These are phyloP conservation scores for Hemileccinum rubropunctum DNA, from an alignment of 768 basidiomycete species.

Conservation along the genomic window DNA sequence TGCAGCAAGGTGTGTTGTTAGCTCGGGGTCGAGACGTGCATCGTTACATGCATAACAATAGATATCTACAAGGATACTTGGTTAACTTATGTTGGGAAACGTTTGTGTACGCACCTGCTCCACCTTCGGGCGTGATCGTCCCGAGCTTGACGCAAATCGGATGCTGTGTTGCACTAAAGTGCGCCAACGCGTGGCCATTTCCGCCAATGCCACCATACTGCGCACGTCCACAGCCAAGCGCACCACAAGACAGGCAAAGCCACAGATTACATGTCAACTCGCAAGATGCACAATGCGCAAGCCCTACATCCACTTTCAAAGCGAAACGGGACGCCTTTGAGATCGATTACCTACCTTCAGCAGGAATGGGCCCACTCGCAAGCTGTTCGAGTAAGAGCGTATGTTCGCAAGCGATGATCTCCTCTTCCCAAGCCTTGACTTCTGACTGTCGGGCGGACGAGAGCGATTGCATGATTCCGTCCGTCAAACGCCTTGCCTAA, in stretches of 20 bases:
- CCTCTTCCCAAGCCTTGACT: slow-evolving; percentile 98
- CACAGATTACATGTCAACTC: slow-evolving; percentile 90
- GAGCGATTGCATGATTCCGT: slow-evolving; percentile 73
- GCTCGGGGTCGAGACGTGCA: slow-evolving; percentile 69
- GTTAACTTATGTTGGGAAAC: neutral
- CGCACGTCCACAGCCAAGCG: slow-evolving; percentile 83
- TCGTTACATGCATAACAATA: slow-evolving; percentile 95
- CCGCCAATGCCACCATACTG: slow-evolving; percentile 82
- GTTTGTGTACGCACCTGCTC: slow-evolving; percentile 59
- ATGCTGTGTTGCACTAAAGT: slow-evolving; percentile 72
- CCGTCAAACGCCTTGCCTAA: slow-evolving; percentile 55
- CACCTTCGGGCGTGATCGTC: slow-evolving; percentile 94
- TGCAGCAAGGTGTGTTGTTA: slow-evolving; percentile 66
- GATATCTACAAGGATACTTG: slow-evolving; percentile 52
- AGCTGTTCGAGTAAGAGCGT: slow-evolving; percentile 53
- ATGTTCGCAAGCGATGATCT: slow-evolving; percentile 85
- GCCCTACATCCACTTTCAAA: slow-evolving; percentile 41
- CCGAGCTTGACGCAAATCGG: slow-evolving; percentile 89
- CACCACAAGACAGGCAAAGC: slow-evolving; percentile 92
- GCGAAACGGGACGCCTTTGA: neutral
- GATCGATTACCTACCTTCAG: slow-evolving; percentile 19
- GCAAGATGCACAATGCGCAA: slow-evolving; percentile 80
- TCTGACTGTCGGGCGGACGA: slow-evolving; percentile 92
- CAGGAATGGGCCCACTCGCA: slow-evolving; percentile 20
- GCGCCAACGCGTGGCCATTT: slow-evolving; percentile 85